Evolutionary conservation across 108 stramenopile genomes (phyloP), one percentile per base, ranked within the genome.

Genomic region (Aurantiochytrium sp.): DNA sequence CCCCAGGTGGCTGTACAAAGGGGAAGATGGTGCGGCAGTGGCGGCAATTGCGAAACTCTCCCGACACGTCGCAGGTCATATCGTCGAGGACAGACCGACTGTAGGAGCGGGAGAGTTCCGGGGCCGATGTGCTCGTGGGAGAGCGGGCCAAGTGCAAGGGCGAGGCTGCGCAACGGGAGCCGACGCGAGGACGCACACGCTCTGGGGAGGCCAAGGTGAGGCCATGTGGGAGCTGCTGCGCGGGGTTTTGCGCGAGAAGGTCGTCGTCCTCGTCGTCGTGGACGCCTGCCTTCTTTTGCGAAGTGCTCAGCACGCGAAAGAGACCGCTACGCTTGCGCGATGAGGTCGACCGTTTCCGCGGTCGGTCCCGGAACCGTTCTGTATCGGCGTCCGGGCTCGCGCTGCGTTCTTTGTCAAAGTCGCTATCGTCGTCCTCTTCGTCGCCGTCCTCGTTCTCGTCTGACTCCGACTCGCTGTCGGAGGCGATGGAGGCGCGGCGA

Each of bases 21-120:
- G 76, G 76, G 28, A 83, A 83, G 45, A 83, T 53, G 76, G 49
- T 83, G 10, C 28, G 76, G 51, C 76, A 83, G 51, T 83, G 76
- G n/a, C 51, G 45, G 51, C 76, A 83, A 23, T 83, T 83, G n/a
- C 76, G 45, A 83, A 83, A 83, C 51, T 83, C 76, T 2, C 76
- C 76, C 10, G 76, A 6, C 45, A 53, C 76, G 3, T 47, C 28
- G 23, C 76, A 83, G 51, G n/a, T 47, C 76, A 83, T 83, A 4
- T 83, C 76, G 25, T 83, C 76, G n/a, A 83, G 76, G n/a, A 83
- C 76, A 47, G 76, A 83, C 43, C 76, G 76, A 45, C 76, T 83
- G 28, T 83, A 53, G 18, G 49, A 83, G 16, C 76, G 12, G 44
- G 10, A 1, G 51, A 53, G 64, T 10, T 69, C 35, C 1, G 42